A percentile compares a stretch with the other conserved stretches of the same genome.
Evolutionary conservation across 129 eudicot genomes (phyloP).

Genomic region (Silybum marianum): DNA sequence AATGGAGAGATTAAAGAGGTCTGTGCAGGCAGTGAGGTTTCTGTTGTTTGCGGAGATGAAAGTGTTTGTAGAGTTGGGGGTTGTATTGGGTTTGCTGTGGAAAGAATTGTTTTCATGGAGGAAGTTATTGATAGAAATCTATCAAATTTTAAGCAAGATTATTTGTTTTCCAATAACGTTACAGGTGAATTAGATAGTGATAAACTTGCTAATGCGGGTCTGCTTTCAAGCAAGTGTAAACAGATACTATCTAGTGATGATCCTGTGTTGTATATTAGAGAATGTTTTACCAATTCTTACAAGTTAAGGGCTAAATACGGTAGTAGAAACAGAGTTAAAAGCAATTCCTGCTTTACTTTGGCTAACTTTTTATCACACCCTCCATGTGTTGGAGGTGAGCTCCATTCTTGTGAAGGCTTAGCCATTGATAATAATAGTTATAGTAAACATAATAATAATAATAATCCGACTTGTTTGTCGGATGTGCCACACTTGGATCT

Average conservation of each 20-base stretch:
- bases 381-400: background rate
- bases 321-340: constrained; percentile 31
- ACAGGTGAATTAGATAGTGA: constrained; percentile 16
- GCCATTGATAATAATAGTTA: background rate
- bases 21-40: constrained; percentile 63
- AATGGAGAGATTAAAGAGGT: constrained; percentile 52
- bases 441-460: background rate
- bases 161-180: constrained; percentile 5
- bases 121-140: constrained; percentile 44
- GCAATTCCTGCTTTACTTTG: constrained; percentile 13
- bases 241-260: constrained; percentile 55
- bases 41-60: constrained; percentile 51
- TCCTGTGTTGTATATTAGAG: constrained; percentile 49
- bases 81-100: constrained; percentile 61
- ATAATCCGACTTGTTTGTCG: background rate
- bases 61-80: constrained; percentile 38
- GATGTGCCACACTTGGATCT: background rate
- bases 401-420: constrained; percentile 25
- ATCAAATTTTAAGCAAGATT: background rate
- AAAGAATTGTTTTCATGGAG: constrained; percentile 50
- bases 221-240: constrained; percentile 58
- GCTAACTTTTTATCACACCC: background rate
- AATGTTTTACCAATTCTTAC: constrained; percentile 3
- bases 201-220: constrained; percentile 33
- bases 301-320: constrained; percentile 25